These are phyloP conservation scores for Pistacia vera DNA, from an alignment of 345 rosid genomes.

Conservation along the genomic window DNA sequence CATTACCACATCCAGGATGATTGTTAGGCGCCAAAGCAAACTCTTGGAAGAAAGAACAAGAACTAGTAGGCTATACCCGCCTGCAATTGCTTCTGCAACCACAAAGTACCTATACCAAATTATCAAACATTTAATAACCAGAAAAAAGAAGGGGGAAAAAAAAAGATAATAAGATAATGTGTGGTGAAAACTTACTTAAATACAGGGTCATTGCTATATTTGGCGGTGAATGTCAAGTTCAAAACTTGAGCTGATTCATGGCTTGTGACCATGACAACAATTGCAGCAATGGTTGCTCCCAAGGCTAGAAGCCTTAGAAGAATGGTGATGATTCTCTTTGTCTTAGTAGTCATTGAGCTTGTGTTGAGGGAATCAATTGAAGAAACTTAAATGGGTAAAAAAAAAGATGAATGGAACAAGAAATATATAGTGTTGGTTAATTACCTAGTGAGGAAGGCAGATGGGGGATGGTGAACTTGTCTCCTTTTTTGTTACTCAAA, in stretches of 20 bases:
- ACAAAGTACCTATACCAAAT: constrained; percentile 43
- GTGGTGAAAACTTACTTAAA: constrained; percentile 40
- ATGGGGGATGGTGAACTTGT: constrained; percentile 25
- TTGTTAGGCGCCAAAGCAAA: constrained; percentile 28
- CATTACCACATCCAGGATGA: constrained; percentile 48
- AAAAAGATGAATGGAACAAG: background rate
- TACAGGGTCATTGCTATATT: constrained; percentile 48
- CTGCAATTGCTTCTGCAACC: constrained; percentile 53
- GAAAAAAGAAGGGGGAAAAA: background rate
- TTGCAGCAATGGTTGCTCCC: constrained; percentile 41
- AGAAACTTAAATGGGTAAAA: constrained; percentile 1
- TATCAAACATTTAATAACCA: background rate
- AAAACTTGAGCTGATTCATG: constrained; percentile 48
- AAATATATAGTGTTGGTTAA: background rate
- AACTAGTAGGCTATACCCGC: constrained; percentile 36
- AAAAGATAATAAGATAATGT: background rate
- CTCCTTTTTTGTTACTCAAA: background rate
- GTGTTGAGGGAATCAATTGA: background rate
- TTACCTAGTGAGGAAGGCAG: constrained; percentile 15
- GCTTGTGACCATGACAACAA: constrained; percentile 46
- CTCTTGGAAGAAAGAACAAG: constrained; percentile 32
- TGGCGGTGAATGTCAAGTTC: constrained; percentile 56
- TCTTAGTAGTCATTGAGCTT: constrained; percentile 24
- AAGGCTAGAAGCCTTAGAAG: constrained; percentile 48
- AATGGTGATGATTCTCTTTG: constrained; percentile 18